A percentile compares a stretch with the other conserved stretches of the same genome.
phyloP scores from a whole-genome alignment of 2,329 filamentous ascomycete species.

The Xylariales sp. region DNA sequence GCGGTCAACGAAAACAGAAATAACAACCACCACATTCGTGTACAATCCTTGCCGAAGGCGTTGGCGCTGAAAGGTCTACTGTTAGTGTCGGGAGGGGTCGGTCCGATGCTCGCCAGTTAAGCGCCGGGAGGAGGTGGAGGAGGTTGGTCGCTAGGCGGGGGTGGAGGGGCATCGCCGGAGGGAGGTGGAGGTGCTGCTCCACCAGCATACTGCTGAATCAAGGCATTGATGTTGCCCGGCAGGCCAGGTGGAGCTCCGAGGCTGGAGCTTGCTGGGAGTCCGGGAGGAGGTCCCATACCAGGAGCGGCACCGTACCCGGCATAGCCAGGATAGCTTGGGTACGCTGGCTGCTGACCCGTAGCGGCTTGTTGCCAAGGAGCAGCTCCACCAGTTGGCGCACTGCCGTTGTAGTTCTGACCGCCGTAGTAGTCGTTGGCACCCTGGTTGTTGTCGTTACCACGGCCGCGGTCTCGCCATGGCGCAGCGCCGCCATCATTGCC shows the following conservation, averaged over 20 bases:
- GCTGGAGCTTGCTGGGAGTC: constrained; percentile 40
- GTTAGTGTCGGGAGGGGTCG: constrained; percentile 6
- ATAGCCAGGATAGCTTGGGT: constrained; percentile 47
- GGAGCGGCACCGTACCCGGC: constrained; percentile 49
- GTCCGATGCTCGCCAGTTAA: no score
- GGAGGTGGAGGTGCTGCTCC: constrained; percentile 55
- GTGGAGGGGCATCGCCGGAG: constrained; percentile 56
- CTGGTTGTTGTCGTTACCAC: constrained; percentile 42
- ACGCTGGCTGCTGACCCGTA: constrained; percentile 51
- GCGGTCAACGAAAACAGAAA: no score
- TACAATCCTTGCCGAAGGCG: no score
- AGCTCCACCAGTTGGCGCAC: constrained; percentile 19
- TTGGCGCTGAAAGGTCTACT: background rate
- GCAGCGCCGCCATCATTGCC: constrained; percentile 36
- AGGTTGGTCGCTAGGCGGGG: constrained; percentile 52
- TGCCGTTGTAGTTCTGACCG: constrained; percentile 32
- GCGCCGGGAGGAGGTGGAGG: constrained; percentile 58
- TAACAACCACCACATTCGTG: no score
- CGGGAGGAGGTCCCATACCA: constrained; percentile 42
- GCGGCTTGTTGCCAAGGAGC: constrained; percentile 60
- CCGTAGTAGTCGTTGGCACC: constrained; percentile 43
- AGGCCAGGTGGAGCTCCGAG: constrained; percentile 51
- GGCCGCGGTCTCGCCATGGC: constrained; percentile 58
- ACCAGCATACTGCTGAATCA: constrained; percentile 62
- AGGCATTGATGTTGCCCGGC: constrained; percentile 53